Evolutionary conservation across 2,329 filamentous ascomycete species (phyloP), one percentile per base, ranked within the genome.

Genomic region (Rhynchosporium agropyri): DNA sequence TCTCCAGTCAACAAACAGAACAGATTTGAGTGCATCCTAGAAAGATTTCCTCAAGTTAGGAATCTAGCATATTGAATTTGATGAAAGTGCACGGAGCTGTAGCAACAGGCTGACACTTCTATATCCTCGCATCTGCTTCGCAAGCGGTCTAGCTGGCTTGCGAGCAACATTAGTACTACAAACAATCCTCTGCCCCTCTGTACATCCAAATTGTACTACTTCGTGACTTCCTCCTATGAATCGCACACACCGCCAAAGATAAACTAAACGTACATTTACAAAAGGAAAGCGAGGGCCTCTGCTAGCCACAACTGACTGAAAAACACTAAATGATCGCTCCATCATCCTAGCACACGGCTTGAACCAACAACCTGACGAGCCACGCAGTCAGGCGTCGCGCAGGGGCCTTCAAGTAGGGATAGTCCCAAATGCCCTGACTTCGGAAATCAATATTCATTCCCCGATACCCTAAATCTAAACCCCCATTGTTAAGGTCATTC

Each of bases 61-160:
- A 53, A 53, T 53, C 50, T 53, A 33, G 50, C 31, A 54, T 54
- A 33, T 54, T n/a, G 51, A 20, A 54, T 54, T n/a, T 54, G 51
- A 54, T 29, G 38, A 10, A 33, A 40, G 51, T 54, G 51, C 33
- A 54, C 40, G 51, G 33, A 26, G 42, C 42, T 6, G 33, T 36
- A 53, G 51, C 51, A 54, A 29, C 48, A 51, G 48, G 33, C 33
- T 12, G 33, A 29, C 48, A 8, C 29, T 4, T 33, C 48, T 29
- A n/a, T 13, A 28, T 29, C 5, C 26, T 49, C 46, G 20, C 20
- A 20, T 20, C 20, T 20, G 20, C n/a, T 20, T 20, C 28, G 48
- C 48, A 5, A 42, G 50, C 20, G 20, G 1, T 20, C 51, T 54
- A 20, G 51, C 51, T 54, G 51, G 33, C 50, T 54, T 33, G 36